Conservation (phyloP, 2,329 filamentous ascomycete species). For the Pleomassaria siparia region DNA sequence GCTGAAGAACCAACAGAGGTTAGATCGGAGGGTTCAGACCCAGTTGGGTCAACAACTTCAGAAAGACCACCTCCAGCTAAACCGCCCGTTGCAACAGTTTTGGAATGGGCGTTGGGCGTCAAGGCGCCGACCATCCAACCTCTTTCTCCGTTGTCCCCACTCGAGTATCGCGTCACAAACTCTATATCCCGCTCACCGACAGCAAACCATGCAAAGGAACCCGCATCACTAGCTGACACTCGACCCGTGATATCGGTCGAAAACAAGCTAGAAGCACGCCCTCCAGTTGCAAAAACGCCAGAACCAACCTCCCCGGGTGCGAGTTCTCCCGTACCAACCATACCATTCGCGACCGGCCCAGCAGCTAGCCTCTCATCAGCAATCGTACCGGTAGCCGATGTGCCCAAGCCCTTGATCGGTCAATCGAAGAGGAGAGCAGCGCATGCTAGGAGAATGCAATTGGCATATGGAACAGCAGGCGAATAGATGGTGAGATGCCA, state of each 20-base stretch:
- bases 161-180: neutral
- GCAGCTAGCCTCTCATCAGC: too few species aligned
- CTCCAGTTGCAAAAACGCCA: neutral
- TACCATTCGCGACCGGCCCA: neutral
- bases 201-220: neutral
- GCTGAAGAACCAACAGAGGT: too few species aligned
- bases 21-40: too few species aligned
- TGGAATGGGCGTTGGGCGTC: neutral
- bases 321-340: neutral
- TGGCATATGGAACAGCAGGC: constrained; percentile 19
- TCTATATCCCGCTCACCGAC: neutral
- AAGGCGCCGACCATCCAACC: neutral
- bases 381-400: neutral
- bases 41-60: neutral
- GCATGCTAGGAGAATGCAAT: constrained; percentile 28
- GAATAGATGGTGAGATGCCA: neutral
- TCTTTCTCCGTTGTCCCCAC: neutral
- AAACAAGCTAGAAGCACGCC: neutral
- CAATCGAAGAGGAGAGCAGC: constrained; percentile 28
- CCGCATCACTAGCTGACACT: too few species aligned
- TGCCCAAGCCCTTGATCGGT: constrained; percentile 18
- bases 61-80: neutral
- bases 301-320: neutral
- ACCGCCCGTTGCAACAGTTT: neutral
- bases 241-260: too few species aligned